phyloP scores from a whole-genome alignment of 352 stramenopile genomes.

The Globisporangium paddicum region DNA sequence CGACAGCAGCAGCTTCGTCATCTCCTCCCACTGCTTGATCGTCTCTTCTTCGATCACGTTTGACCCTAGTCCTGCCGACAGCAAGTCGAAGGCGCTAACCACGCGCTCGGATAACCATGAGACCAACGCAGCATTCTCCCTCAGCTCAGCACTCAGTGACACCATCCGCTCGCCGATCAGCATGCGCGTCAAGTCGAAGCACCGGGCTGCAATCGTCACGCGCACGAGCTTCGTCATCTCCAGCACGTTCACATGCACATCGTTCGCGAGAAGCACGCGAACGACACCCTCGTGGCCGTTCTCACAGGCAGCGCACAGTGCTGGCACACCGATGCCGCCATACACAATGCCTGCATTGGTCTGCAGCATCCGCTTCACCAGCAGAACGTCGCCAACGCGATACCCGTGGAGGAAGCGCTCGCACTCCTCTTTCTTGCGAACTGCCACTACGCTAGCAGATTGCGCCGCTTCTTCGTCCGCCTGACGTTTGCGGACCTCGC shows the following conservation, averaged over 20 bases:
- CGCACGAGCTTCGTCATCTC: background rate
- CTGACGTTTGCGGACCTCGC: constrained; percentile 76
- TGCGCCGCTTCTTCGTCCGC: constrained; percentile 79
- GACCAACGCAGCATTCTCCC: background rate
- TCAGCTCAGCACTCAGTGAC: background rate
- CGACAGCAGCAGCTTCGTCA: background rate
- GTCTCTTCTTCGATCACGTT: background rate
- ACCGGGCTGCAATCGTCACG: background rate
- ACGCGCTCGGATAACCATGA: background rate
- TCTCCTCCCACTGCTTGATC: background rate
- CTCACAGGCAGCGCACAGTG: background rate
- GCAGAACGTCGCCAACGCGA: background rate
- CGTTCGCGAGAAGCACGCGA: background rate
- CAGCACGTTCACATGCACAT: background rate
- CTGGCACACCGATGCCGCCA: background rate
- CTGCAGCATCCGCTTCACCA: too few relatives aligned
- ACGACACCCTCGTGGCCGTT: background rate
- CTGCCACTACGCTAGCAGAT: too few relatives aligned
- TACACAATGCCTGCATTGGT: background rate
- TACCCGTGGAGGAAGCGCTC: background rate
- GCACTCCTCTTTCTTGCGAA: background rate
- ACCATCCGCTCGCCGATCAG: background rate
- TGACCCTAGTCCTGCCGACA: background rate
- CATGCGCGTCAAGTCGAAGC: background rate
- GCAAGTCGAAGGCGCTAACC: background rate